Percentiles rank a stretch among this genome's conserved stretches.
Evolutionary conservation across 345 rosid species (phyloP).

Genomic region (Euphorbia peplus): DNA sequence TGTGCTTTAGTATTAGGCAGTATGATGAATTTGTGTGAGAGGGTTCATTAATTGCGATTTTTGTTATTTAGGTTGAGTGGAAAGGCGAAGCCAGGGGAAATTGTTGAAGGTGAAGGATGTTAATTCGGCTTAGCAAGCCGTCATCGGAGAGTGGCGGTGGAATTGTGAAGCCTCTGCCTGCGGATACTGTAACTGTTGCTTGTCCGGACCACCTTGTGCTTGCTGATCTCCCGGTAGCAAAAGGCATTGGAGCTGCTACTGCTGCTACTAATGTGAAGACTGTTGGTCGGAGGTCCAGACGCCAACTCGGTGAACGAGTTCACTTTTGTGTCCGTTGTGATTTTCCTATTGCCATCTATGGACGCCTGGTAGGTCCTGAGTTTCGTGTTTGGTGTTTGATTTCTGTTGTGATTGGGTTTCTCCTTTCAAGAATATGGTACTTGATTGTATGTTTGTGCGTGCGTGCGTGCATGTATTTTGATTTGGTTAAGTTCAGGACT

Average conservation of each 20-base stretch:
- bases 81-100: not conserved
- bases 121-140: conserved; percentile 71
- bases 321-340: conserved; percentile 97
- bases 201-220: conserved; percentile 96
- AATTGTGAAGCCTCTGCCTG: conserved; percentile 48
- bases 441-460: too few relatives aligned
- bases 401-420: not conserved
- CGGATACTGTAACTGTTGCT: conserved; percentile 82
- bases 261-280: conserved; percentile 57
- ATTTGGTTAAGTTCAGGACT: not conserved
- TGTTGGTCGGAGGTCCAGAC: conserved; percentile 84
- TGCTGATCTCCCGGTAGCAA: conserved; percentile 97
- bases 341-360: conserved; percentile 90
- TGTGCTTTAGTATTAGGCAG: not conserved
- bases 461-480: too few relatives aligned
- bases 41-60: too few relatives aligned
- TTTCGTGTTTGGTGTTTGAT: not conserved
- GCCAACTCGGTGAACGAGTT: conserved; percentile 92
- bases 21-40: too few relatives aligned
- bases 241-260: conserved; percentile 81
- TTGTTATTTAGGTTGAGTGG: not conserved
- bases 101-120: conserved; percentile 39
- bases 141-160: conserved; percentile 49
- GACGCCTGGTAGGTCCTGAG: conserved; percentile 60
- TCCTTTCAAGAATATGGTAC: too few relatives aligned